phyloP scores from a whole-genome alignment of 345 rosid genomes.

The Hibiscus trionum region DNA sequence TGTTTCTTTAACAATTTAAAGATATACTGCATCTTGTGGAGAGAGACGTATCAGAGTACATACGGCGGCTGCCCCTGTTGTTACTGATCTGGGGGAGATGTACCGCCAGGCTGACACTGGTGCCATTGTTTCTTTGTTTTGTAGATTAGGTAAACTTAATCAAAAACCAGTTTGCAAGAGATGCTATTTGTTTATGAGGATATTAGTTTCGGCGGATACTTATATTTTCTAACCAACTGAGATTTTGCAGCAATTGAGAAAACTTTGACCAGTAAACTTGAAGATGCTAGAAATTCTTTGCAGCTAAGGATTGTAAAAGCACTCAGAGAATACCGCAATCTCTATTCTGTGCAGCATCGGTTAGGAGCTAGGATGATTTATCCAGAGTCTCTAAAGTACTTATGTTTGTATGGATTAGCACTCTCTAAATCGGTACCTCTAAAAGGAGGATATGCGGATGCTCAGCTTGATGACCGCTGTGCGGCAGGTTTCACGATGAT shows the following conservation, averaged over 20 bases:
- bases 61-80: conserved; percentile 87
- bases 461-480: conserved; percentile 85
- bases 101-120: conserved; percentile 94
- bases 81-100: conserved; percentile 92
- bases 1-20: conserved; percentile 53
- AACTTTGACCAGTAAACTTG: conserved; percentile 75
- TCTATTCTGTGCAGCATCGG: conserved; percentile 89
- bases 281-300: conserved; percentile 77
- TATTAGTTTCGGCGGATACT: conserved; percentile 9
- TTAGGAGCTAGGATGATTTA: conserved; percentile 87
- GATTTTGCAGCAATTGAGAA: conserved; percentile 85
- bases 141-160: conserved; percentile 65
- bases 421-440: conserved; percentile 77
- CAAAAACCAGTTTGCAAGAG: conserved; percentile 2
- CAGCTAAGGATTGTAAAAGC: conserved; percentile 85
- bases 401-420: conserved; percentile 81
- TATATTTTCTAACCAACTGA: conserved; percentile 13
- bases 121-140: conserved; percentile 74
- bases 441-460: conserved; percentile 86
- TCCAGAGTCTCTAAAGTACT: conserved; percentile 83
- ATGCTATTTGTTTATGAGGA: conserved; percentile 14
- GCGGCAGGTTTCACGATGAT: conserved; percentile 94
- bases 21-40: conserved; percentile 99
- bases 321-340: conserved; percentile 85
- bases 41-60: conserved; percentile 99